Conservation (phyloP, 1,284 basidiomycete genomes). For the Papiliotrema fonsecae region DNA sequence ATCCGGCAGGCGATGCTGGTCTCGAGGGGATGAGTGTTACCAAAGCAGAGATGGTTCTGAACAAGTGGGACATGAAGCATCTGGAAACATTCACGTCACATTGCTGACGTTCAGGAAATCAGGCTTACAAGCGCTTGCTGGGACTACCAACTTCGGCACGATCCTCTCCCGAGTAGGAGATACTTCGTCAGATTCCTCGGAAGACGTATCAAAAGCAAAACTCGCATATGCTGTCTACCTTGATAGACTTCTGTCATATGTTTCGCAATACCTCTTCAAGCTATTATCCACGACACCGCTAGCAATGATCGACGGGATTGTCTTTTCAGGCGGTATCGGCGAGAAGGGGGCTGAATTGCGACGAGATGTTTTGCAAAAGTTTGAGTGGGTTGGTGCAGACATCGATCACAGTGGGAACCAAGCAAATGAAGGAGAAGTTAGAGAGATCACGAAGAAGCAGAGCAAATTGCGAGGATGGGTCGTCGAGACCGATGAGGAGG, state of each 20-base stretch:
- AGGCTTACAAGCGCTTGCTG: constrained; percentile 65
- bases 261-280: constrained; percentile 70
- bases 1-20: constrained; percentile 53
- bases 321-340: constrained; percentile 82
- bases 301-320: constrained; percentile 63
- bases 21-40: constrained; percentile 59
- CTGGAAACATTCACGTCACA: too few relatives aligned
- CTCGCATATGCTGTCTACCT: constrained; percentile 70
- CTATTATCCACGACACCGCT: constrained; percentile 51
- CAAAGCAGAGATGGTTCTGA: constrained; percentile 71
- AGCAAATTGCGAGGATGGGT: constrained; percentile 49
- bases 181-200: constrained; percentile 35
- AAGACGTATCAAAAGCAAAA: constrained; percentile 41
- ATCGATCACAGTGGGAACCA: constrained; percentile 52
- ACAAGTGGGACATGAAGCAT: constrained; percentile 53
- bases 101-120: constrained; percentile 47
- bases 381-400: constrained; percentile 60
- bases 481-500: constrained; percentile 54
- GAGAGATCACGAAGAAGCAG: constrained; percentile 39
- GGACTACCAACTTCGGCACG: constrained; percentile 67
- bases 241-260: constrained; percentile 65
- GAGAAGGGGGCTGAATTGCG: constrained; percentile 64
- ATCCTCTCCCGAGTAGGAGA: constrained; percentile 52
- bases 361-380: constrained; percentile 54
- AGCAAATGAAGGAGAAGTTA: constrained; percentile 36